Conservation (phyloP, 2,329 filamentous ascomycete species). For the Amylocarpus encephaloides region DNA sequence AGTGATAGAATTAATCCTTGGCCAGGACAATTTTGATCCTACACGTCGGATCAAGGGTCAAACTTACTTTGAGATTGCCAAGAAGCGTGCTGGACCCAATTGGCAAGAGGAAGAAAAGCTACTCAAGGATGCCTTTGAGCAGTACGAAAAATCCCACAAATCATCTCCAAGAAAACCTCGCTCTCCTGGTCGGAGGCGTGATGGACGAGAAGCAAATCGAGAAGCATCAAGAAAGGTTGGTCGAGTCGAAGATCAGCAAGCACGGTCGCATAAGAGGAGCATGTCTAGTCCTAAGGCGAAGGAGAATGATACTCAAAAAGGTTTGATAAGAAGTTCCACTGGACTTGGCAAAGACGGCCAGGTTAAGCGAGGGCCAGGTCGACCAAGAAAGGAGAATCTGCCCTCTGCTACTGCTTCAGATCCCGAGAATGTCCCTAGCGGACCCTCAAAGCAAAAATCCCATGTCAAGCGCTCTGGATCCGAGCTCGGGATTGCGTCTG, state of each 20-base stretch:
- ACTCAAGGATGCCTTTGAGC: conserved; percentile 69
- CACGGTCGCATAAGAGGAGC: conserved; percentile 24
- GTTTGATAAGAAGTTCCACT: conserved; percentile 15
- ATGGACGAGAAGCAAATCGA: conserved; percentile 32
- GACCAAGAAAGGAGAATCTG: conserved; percentile 46
- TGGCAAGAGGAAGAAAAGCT: conserved; percentile 86
- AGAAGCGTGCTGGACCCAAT: conserved; percentile 73
- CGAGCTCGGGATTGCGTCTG: conserved; percentile 43
- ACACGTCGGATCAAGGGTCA: conserved; percentile 67
- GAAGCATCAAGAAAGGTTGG: conserved; percentile 18
- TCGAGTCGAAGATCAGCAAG: conserved; percentile 20
- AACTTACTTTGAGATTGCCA: conserved; percentile 82
- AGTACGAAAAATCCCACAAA: conserved; percentile 49
- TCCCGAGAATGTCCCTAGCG: conserved; percentile 25
- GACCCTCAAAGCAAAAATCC: conserved; percentile 39
- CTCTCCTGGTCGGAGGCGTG: conserved; percentile 41
- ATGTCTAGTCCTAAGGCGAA: conserved; percentile 22
- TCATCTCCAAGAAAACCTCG: conserved; percentile 41
- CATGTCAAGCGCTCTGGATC: conserved; percentile 50
- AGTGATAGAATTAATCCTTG: conserved; percentile 73
- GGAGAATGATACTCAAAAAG: conserved; percentile 19
- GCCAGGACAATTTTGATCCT: conserved; percentile 74
- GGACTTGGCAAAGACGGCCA: conserved; percentile 19
- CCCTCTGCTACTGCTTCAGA: conserved; percentile 21
- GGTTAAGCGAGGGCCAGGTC: conserved; percentile 40